phyloP scores from a whole-genome alignment of 2,329 filamentous ascomycete species.

The Botrytis hyacinthi region DNA sequence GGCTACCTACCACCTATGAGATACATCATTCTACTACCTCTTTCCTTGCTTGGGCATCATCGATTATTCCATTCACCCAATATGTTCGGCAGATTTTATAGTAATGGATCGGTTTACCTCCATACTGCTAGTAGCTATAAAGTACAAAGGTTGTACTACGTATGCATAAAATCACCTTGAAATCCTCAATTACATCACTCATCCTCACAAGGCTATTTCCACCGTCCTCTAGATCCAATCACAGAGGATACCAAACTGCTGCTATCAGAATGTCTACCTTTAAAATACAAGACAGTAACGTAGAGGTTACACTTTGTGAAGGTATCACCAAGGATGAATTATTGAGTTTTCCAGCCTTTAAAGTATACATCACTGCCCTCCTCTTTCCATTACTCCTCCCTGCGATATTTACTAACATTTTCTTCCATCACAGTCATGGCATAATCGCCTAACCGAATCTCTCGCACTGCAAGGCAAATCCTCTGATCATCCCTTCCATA shows the following conservation, averaged over 20 bases:
- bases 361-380: conserved; percentile 37
- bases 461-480: conserved; percentile 42
- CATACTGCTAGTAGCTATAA: not conserved
- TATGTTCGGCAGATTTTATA: conserved; percentile 1
- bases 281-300: conserved; percentile 39
- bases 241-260: not conserved
- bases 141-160: conserved; percentile 8
- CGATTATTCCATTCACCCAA: not conserved
- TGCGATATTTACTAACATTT: not conserved
- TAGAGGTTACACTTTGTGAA: conserved; percentile 46
- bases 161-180: not conserved
- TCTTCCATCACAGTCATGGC: conserved; percentile 14
- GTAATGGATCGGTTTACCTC: not conserved
- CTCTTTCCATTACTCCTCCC: not conserved
- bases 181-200: not conserved
- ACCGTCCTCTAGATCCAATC: not conserved
- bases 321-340: conserved; percentile 48
- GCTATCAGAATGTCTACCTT: conserved; percentile 42
- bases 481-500: conserved; percentile 45
- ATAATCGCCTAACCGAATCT: conserved; percentile 1
- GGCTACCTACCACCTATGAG: not conserved
- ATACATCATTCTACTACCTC: not conserved
- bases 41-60: conserved; percentile 1
- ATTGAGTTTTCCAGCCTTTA: conserved; percentile 49
- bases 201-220: conserved; percentile 4